Evolutionary conservation across 1,284 basidiomycete species (phyloP).

Genomic region (Moniliophthora roreri): DNA sequence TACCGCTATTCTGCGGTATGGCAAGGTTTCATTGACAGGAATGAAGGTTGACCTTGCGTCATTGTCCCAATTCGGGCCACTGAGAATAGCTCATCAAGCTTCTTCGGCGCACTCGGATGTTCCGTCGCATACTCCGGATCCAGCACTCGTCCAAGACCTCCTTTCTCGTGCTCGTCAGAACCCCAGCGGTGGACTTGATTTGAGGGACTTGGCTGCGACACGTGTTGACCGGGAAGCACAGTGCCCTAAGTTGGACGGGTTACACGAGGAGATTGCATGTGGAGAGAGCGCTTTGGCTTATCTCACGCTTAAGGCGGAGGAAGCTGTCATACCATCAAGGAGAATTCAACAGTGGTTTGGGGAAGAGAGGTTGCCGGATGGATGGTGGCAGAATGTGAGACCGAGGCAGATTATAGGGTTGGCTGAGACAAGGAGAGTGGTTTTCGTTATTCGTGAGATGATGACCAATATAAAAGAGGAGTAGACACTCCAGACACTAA

Average conservation of each 20-base stretch:
- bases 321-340: constrained; percentile 30
- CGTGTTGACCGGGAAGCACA: constrained; percentile 38
- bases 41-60: constrained; percentile 12
- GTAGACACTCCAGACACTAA: too few relatives aligned
- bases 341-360: constrained; percentile 47
- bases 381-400: constrained; percentile 35
- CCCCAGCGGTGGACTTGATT: constrained; percentile 27
- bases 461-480: too few relatives aligned
- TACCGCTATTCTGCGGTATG: constrained; percentile 48
- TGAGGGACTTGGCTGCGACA: constrained; percentile 42
- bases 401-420: constrained; percentile 16
- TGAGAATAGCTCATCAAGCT: constrained; percentile 38
- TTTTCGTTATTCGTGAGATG: not conserved
- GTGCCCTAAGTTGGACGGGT: constrained; percentile 17
- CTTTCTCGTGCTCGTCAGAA: constrained; percentile 20
- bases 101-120: constrained; percentile 33
- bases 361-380: constrained; percentile 49
- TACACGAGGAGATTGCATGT: constrained; percentile 36
- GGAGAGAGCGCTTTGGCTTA: constrained; percentile 46
- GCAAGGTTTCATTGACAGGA: constrained; percentile 37
- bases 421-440: constrained; percentile 12
- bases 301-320: constrained; percentile 27
- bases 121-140: constrained; percentile 24
- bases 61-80: constrained; percentile 23
- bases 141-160: constrained; percentile 22